Evolutionary conservation across 805 yeast species (phyloP), one percentile per base, ranked within the genome.

Genomic region (Kockiozyma suomiensis): DNA sequence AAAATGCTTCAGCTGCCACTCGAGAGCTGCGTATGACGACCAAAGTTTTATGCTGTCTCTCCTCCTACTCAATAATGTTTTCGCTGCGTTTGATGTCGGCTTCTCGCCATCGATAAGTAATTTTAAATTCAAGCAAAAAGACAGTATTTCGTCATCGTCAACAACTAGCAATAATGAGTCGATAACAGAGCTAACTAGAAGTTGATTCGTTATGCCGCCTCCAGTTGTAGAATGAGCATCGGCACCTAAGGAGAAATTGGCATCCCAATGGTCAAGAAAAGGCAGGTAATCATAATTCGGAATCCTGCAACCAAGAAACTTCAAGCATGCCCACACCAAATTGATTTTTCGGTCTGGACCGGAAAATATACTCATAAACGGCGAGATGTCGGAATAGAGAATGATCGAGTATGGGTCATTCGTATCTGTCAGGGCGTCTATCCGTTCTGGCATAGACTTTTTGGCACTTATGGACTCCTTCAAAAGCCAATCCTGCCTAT

Each of bases 351-450:
- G 56, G n/a, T 38, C 43, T 1, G 23, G 17, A 1, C 55, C 28
- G 4, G 33, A 10, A 8, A 67, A 56, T 3, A n/a, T 21, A 13
- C 54, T 45, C 54, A 69, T 21, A 26, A 56, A 58, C 7, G 58
- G 61, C 21, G 23, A 41, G 15, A 69, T 59, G 40, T 69, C 72
- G 12, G 50, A 57, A 30, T 59, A 68, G 17, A 68, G 33, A 2
- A 65, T 63, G 1, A 65, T 54, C 13, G 61, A 38, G 50, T 56
- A 66, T 1, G 66, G 61, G 43, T 68, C 70, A 12, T 26, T 48
- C 13, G 45, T 45, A 6, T 30, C 50, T 12, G 19, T 40, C 2
- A 49, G 23, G 15, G 19, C 25, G 15, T 13, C 23, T 13, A 43
- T 49, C 21, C 53, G 43, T n/a, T 49, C 45, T 23, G 53, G 53